These are phyloP conservation scores for Peltaster fructicola DNA, from an alignment of 2,329 filamentous ascomycete genomes.

Conservation along the genomic window DNA sequence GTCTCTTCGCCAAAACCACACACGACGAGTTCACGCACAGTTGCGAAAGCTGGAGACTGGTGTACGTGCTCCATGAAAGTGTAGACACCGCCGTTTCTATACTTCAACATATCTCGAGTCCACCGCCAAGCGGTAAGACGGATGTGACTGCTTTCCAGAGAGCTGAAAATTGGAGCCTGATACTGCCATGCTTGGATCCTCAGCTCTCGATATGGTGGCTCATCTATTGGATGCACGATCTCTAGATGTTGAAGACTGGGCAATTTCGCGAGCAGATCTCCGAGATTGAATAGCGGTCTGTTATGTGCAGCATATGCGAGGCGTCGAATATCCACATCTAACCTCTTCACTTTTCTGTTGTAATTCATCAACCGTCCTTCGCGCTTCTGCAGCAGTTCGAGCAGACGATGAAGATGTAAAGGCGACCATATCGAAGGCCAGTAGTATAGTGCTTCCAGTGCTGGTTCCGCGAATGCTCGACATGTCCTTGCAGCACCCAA, in stretches of 20 bases:
- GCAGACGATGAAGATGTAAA: slow-evolving; percentile 15
- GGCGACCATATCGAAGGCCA: slow-evolving; percentile 15
- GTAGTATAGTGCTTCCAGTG: slow-evolving; percentile 21
- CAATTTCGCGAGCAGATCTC: slow-evolving; percentile 42
- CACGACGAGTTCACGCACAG: slow-evolving; percentile 39
- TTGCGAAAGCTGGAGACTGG: slow-evolving; percentile 29
- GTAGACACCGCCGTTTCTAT: slow-evolving; percentile 15
- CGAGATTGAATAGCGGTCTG: slow-evolving; percentile 37
- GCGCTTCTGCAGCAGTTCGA: slow-evolving; percentile 13
- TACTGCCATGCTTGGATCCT: slow-evolving; percentile 48
- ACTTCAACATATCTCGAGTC: slow-evolving; percentile 23
- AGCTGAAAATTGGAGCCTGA: slow-evolving; percentile 44
- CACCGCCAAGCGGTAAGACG: slow-evolving; percentile 36
- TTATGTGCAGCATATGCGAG: slow-evolving; percentile 37
- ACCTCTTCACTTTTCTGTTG: slow-evolving; percentile 48
- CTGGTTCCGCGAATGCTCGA: slow-evolving; percentile 18
- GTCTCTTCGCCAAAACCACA: slow-evolving; percentile 22
- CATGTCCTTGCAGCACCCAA: slow-evolving; percentile 17
- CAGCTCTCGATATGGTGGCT: slow-evolving; percentile 45
- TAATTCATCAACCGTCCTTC: slow-evolving; percentile 36
- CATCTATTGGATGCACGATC: slow-evolving; percentile 52
- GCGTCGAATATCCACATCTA: slow-evolving; percentile 50
- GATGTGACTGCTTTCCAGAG: slow-evolving; percentile 33
- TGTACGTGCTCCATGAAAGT: slow-evolving; percentile 19
- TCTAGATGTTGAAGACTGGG: slow-evolving; percentile 53